phyloP scores from a whole-genome alignment of 257 asterid genomes.

The Penstemon davidsonii region DNA sequence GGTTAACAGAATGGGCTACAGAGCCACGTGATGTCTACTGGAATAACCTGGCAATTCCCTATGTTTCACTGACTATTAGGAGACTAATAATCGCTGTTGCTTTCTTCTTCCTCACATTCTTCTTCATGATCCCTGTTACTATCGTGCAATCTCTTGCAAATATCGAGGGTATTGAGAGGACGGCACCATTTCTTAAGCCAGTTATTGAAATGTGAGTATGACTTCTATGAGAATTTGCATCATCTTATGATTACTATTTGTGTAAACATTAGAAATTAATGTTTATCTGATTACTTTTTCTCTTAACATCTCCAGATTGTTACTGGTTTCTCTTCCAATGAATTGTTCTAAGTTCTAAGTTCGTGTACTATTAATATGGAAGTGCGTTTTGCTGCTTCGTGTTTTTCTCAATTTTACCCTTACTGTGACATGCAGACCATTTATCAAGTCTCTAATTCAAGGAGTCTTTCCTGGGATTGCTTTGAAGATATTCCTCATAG shows the following conservation, averaged over 20 bases:
- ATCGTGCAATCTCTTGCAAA: slow-evolving; percentile 88
- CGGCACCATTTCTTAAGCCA: slow-evolving; percentile 59
- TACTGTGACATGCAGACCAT: slow-evolving; percentile 52
- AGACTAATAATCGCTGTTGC: slow-evolving; percentile 71
- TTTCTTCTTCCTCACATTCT: slow-evolving; percentile 90
- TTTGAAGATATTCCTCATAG: slow-evolving; percentile 83
- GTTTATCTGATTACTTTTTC: not conserved
- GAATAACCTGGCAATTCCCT: slow-evolving; percentile 86
- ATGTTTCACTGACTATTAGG: slow-evolving; percentile 74
- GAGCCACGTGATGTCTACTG: slow-evolving; percentile 92
- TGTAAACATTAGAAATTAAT: not conserved
- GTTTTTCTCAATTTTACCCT: not conserved
- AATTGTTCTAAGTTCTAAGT: slow-evolving; percentile 15
- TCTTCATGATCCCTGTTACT: slow-evolving; percentile 86
- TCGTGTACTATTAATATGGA: not conserved
- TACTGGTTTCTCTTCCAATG: too few relatives aligned
- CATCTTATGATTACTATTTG: slow-evolving; percentile 2
- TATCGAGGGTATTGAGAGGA: slow-evolving; percentile 72
- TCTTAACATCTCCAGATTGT: not conserved
- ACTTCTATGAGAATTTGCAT: slow-evolving; percentile 21
- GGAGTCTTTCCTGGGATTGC: slow-evolving; percentile 89
- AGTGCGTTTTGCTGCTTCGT: slow-evolving; percentile 1
- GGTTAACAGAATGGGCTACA: slow-evolving; percentile 95
- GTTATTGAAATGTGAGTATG: slow-evolving; percentile 64
- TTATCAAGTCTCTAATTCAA: slow-evolving; percentile 74